Base-by-base conservation (phyloP, 257 asterid species). In the Fraxinus pennsylvanica region DNA sequence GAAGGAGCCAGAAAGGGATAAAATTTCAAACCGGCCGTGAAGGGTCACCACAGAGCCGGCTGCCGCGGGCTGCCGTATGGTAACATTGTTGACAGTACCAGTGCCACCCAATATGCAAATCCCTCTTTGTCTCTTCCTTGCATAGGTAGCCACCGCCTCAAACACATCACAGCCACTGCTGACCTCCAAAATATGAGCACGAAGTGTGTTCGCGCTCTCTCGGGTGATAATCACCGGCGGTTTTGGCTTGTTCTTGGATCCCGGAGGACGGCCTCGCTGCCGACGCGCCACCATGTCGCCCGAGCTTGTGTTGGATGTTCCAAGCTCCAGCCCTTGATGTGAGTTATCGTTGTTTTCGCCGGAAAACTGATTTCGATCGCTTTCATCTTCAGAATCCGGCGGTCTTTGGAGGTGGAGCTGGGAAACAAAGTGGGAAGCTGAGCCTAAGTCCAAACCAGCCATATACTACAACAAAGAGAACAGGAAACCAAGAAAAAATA, bases 171-270 rank as follows among this genome's bases (percentile, higher is more conserved):
- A 63, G 10, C 69, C 69, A 27, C 69, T 27, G 21, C 69, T 27
- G 5, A 63, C 30, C 35, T 63, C 69, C 69, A 63, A 13, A n/a
- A 63, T 63, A 27, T 63, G 32, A 9, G 69, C 69, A 8, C 69
- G 69, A 27, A 63, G 69, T 12, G 69, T 63, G 30, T 63, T 63
- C 15, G 69, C 69, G 69, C 69, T 63, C 21, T 63, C 33, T n/a
- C 69, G 33, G 33, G 33, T 63, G 12, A 63, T 63, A 9, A 63
- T 63, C 32, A 63, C 69, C 5, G 59, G 59, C 8, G 59, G 21
- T 50, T 50, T 50, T 13, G 69, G 69, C 69, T 27, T 27, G 69
- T 63, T 63, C 21, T 63, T 63, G 29, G 69, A 63, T 19, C 33
- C 33, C 29, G 69, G 32, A 3, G 69, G 69, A 19, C 33, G 33